phyloP scores from a whole-genome alignment of 2,329 filamentous ascomycete genomes.

The Clathrospora elynae region DNA sequence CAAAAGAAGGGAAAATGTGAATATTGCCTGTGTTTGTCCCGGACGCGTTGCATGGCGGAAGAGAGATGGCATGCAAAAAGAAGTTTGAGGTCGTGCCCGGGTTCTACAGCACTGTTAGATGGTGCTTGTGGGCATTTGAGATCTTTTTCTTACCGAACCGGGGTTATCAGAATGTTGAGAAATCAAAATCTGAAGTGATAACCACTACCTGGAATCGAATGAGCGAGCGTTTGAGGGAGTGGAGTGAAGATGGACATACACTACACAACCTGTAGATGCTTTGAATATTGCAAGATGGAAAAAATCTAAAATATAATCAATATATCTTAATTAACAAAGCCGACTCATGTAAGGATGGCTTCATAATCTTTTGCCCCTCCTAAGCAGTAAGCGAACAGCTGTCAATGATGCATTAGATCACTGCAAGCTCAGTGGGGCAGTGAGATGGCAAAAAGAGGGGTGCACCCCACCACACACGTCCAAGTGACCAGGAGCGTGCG shows the following conservation, averaged over 20 bases:
- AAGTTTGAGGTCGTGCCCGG: slow-evolving; percentile 18
- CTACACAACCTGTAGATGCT: slow-evolving; percentile 23
- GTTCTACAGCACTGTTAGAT: slow-evolving; percentile 18
- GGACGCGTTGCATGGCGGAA: too few relatives aligned
- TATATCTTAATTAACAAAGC: not conserved
- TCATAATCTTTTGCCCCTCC: too few relatives aligned
- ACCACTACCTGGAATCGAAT: slow-evolving; percentile 30
- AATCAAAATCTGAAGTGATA: slow-evolving; percentile 37
- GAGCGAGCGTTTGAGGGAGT: slow-evolving; percentile 6
- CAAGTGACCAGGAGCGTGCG: too few relatives aligned
- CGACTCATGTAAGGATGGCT: too few relatives aligned
- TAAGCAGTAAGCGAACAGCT: too few relatives aligned
- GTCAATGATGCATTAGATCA: too few relatives aligned
- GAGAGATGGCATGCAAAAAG: slow-evolving; percentile 5
- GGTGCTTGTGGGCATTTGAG: not conserved
- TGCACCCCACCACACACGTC: not conserved
- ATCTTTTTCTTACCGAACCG: slow-evolving; percentile 22
- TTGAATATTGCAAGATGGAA: slow-evolving; percentile 13
- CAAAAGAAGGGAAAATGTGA: too few relatives aligned
- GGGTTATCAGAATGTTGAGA: slow-evolving; percentile 30
- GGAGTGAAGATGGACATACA: slow-evolving; percentile 10
- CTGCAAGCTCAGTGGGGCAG: too few relatives aligned
- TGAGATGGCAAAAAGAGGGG: not conserved
- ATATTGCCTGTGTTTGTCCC: not conserved
- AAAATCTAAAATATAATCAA: rapidly evolving